Evolutionary conservation across 2,329 filamentous ascomycete genomes (phyloP), one percentile per base, ranked within the genome.

Genomic region (Corinectria fuckeliana): DNA sequence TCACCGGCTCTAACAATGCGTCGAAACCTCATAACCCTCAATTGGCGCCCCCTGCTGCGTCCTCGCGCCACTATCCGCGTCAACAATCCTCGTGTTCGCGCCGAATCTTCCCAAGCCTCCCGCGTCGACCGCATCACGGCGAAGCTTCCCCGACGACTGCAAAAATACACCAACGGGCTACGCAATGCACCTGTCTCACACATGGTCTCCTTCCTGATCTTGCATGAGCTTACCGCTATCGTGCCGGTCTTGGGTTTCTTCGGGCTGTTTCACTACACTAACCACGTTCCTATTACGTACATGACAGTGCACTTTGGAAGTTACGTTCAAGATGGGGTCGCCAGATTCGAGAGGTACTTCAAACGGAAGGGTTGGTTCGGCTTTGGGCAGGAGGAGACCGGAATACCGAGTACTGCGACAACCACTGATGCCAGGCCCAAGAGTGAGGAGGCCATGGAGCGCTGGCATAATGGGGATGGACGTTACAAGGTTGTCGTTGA

Each of bases 211-310:
- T 99, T 99, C 75, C 81, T 98, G 10, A 80, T 97, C 36, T 83
- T 99, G 0, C 95, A 99, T 79, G 95, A 99, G 76, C 74, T 97
- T 42, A 98, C 95, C 0, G 94, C 95, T 9, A 79, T 97, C 10
- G 76, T 94, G 1, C 94, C 94, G 0, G 77, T 98, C 0, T 74
- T 96, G 36, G 89, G 85, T 0, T 83, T 98, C 1, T 88, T 91
- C 20, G 88, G 83, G 1, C 74, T 87, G 1, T 97, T 99, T 75
- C 91, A 98, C 77, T 93, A 92, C 73, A 87, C 87, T 1, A 81
- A 88, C 61, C 91, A 90, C 82, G 82, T 92, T 25, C 93, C 94
- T 0, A 70, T 85, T 14, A 71, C 73, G 44, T 84, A 82, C 71
- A 76, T 85, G 67, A 76, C 79, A 42, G 75, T 77, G 18, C 78